phyloP scores from a whole-genome alignment of 768 basidiomycete genomes.

The Nidula microcarpa region DNA sequence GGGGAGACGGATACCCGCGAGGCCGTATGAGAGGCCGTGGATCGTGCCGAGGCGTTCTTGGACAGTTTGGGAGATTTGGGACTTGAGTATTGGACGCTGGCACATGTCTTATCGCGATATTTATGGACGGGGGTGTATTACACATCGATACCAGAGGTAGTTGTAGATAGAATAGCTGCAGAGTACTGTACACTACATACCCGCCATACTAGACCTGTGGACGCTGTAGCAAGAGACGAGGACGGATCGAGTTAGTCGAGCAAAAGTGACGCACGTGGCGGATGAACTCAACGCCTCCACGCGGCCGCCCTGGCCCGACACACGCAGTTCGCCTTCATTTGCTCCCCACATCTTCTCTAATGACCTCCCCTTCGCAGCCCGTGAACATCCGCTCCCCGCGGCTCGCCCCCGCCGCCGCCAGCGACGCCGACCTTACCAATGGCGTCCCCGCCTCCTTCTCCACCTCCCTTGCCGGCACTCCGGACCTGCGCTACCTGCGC shows the following conservation, averaged over 20 bases:
- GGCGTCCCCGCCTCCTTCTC: slow-evolving; percentile 18
- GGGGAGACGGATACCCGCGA: not conserved
- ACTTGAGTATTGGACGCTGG: too few relatives aligned
- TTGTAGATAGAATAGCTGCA: too few relatives aligned
- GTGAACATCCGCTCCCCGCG: slow-evolving; percentile 41
- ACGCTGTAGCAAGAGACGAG: too few relatives aligned
- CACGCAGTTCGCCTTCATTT: not conserved
- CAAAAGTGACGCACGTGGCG: too few relatives aligned
- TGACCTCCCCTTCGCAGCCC: slow-evolving; percentile 57
- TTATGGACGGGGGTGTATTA: not conserved
- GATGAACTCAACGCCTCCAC: too few relatives aligned
- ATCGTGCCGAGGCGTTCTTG: too few relatives aligned
- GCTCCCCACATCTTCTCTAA: slow-evolving; percentile 14
- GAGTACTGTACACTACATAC: too few relatives aligned
- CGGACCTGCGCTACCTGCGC: slow-evolving; percentile 61
- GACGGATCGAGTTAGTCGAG: too few relatives aligned
- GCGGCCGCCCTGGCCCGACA: not conserved
- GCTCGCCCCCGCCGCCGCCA: slow-evolving; percentile 11
- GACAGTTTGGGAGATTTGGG: too few relatives aligned
- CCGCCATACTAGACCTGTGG: too few relatives aligned
- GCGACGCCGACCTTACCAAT: slow-evolving; percentile 8
- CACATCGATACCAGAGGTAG: not conserved
- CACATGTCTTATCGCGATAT: not conserved
- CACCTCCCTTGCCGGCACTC: slow-evolving; percentile 47
- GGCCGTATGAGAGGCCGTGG: not conserved